Evolutionary conservation across 306 rosid genomes (phyloP).

Genomic region (Cicer yamashitae): DNA sequence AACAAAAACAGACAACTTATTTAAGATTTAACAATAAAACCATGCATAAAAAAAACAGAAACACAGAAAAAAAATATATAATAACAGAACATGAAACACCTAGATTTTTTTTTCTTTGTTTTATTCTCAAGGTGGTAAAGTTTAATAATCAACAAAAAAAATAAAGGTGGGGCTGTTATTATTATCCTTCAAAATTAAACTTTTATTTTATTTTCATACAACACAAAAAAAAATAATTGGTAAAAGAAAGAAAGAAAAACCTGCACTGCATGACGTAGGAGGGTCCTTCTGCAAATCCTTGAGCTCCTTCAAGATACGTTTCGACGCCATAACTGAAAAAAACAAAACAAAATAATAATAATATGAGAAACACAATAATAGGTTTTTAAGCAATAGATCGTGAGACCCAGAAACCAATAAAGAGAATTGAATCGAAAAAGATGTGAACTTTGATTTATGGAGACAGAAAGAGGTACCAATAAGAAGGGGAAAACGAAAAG

Average conservation of each 20-base stretch:
- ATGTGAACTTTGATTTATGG: background rate
- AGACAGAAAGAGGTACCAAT: background rate
- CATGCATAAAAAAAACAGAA: conserved; percentile 2
- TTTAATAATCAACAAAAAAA: background rate
- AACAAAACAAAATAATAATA: background rate
- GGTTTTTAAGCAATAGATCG: conserved; percentile 44
- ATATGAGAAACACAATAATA: conserved; percentile 22
- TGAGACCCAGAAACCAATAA: conserved; percentile 17
- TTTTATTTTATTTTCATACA: background rate
- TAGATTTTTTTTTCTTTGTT: background rate
- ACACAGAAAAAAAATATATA: background rate
- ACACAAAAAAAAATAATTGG: fast-evolving
- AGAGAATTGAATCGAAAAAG: conserved; percentile 1
- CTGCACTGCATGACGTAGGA: conserved; percentile 89
- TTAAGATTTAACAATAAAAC: background rate
- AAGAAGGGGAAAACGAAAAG: background rate
- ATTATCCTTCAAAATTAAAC: background rate
- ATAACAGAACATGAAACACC: background rate
- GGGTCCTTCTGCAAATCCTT: conserved; percentile 95
- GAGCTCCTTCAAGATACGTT: conserved; percentile 88
- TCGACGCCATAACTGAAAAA: conserved; percentile 68
- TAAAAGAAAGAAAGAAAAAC: conserved; percentile 40
- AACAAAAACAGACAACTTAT: background rate
- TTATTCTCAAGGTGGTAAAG: background rate
- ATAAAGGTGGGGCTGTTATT: background rate